Base-by-base conservation (phyloP, 2,329 filamentous ascomycete species). In the Tetracladium maxilliforme region DNA sequence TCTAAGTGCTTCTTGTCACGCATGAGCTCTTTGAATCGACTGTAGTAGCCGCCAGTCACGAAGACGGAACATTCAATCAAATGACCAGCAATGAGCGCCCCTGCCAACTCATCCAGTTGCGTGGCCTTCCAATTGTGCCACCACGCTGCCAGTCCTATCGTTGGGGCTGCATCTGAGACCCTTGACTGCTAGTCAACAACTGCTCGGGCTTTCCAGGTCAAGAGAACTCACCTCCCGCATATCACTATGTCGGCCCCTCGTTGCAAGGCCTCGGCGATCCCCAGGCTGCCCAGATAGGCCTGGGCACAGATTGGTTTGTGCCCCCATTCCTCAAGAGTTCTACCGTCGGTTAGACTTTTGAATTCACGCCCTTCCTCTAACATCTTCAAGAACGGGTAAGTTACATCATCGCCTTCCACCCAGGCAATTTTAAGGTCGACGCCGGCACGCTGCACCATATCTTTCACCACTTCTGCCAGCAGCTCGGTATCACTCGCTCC, bases 401-500 rank as follows among this genome's bases (percentile, higher is more conserved):
- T n/a, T n/a, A 49, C 43, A 28, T 52, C 48, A 19, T 49, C 49
- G 10, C 35, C 26, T 22, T 30, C 30, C 16, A 52, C 42, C 47
- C 47, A 53, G 4, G 48, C 48, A 19, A 50, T 42, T 10, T 41
- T 45, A 15, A 48, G 16, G 16, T 28, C 16, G 17, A 27, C 19
- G 6, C 24, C 23, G 21, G 12, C 26, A 12, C 21, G 6, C 12
- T 16, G 15, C 10, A 25, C 29, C 21, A 33, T 17, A 12, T 29
- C 26, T n/a, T 33, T 22, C 3, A 35, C 30, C 15, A 27, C 26
- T 8, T 14, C 10, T n/a, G 21, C 20, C 11, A 69, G 37, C 1
- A 49, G 55, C 28, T 51, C 47, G 0, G 62, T 61, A 33, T 68
- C 61, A n/a, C 57, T 48, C 4, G 56, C 60, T 4, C 64, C 64